These are phyloP conservation scores for Speleostelium caveatum DNA, from an alignment of 78 protist species.

Conservation along the genomic window DNA sequence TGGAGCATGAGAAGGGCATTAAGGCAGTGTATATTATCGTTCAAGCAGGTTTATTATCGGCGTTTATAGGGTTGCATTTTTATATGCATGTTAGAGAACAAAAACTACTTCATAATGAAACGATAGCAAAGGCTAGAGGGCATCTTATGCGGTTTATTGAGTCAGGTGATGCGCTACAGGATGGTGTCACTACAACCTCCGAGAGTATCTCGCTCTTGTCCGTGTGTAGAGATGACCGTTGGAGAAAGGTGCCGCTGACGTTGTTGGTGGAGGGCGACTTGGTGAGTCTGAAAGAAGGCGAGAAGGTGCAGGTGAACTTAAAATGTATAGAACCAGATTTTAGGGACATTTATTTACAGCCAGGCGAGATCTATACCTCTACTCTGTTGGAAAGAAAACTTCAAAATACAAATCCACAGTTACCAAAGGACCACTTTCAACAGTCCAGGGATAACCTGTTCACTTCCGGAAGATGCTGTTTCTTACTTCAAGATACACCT, in stretches of 20 bases:
- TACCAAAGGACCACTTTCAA: neutral
- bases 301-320: conserved; percentile 27
- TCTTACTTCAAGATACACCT: conserved; percentile 38
- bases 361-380: conserved; percentile 32
- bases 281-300: conserved; percentile 47
- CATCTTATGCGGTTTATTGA: conserved; percentile 30
- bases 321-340: conserved; percentile 51
- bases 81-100: conserved; percentile 38
- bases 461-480: conserved; percentile 60
- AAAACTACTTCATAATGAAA: conserved; percentile 45
- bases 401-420: conserved; percentile 4
- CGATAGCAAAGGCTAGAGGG: conserved; percentile 64
- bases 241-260: conserved; percentile 70
- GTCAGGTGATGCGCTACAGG: conserved; percentile 35
- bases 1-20: conserved; percentile 30
- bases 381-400: conserved; percentile 5
- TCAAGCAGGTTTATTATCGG: conserved; percentile 28
- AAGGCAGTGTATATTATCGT: conserved; percentile 48
- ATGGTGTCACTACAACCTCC: conserved; percentile 39
- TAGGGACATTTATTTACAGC: conserved; percentile 5
- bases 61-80: conserved; percentile 28
- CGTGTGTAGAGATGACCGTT: conserved; percentile 57
- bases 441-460: conserved; percentile 16
- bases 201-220: conserved; percentile 48
- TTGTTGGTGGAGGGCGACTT: conserved; percentile 74